phyloP scores from a whole-genome alignment of 495 filamentous ascomycete species.

The Friedmanniomyces simplex region DNA sequence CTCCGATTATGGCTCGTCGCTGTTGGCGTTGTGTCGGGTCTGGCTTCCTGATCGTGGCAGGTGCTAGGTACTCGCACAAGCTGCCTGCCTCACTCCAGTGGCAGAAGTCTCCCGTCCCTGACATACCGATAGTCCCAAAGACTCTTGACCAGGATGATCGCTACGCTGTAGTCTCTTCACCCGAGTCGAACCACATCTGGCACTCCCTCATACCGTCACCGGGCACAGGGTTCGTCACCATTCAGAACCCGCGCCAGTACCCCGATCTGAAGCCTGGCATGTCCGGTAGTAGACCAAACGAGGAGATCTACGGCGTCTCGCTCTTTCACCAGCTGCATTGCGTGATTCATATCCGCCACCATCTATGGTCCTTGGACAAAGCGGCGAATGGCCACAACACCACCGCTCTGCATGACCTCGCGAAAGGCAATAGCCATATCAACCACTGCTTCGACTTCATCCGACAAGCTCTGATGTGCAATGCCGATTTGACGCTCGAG shows the following conservation, averaged over 20 bases:
- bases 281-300: background rate
- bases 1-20: background rate
- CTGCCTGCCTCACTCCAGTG: background rate
- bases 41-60: background rate
- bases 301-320: constrained; percentile 10
- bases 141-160: background rate
- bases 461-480: constrained; percentile 20
- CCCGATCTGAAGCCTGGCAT: constrained; percentile 1
- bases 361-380: constrained; percentile 8
- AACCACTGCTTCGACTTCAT: constrained; percentile 21
- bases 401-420: constrained; percentile 3
- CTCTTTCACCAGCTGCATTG: constrained; percentile 24
- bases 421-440: constrained; percentile 9
- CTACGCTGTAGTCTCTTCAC: background rate
- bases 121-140: background rate
- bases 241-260: constrained; percentile 10
- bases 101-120: background rate
- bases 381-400: constrained; percentile 1
- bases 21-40: background rate
- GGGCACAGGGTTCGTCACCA: constrained; percentile 15
- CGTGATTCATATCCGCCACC: constrained; percentile 13
- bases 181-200: background rate
- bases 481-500: constrained; percentile 21
- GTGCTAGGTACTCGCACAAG: background rate
- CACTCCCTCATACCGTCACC: background rate